phyloP scores from a whole-genome alignment of 768 basidiomycete species.

The Leccinum boreale region DNA sequence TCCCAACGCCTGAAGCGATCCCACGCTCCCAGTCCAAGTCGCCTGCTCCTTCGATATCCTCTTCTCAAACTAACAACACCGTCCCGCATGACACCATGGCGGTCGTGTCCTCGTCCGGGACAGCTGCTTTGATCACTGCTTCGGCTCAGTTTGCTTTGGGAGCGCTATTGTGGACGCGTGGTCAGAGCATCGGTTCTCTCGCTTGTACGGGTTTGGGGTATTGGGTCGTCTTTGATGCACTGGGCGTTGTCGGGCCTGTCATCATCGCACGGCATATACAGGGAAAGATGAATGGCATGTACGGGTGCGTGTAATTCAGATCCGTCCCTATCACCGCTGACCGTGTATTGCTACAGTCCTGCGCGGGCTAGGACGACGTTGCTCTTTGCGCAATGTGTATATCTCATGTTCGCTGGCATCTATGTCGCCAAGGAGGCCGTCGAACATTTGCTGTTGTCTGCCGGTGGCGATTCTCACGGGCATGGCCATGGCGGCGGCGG shows the following conservation, averaged over 20 bases:
- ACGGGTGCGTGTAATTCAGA: slow-evolving; percentile 54
- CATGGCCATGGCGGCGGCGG: slow-evolving; percentile 59
- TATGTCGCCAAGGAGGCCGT: slow-evolving; percentile 98
- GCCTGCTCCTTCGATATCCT: slow-evolving; percentile 11
- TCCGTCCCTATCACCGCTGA: slow-evolving; percentile 14
- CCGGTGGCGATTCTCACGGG: slow-evolving; percentile 72
- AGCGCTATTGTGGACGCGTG: slow-evolving; percentile 80
- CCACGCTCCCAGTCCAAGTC: slow-evolving; percentile 25
- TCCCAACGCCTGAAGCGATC: slow-evolving; percentile 8
- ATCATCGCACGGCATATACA: slow-evolving; percentile 37
- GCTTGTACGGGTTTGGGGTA: slow-evolving; percentile 91
- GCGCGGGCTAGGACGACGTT: slow-evolving; percentile 66
- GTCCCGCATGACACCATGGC: not conserved
- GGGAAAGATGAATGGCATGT: slow-evolving; percentile 37
- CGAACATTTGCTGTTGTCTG: slow-evolving; percentile 82
- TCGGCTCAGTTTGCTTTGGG: slow-evolving; percentile 60
- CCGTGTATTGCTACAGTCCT: slow-evolving; percentile 38
- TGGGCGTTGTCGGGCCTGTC: slow-evolving; percentile 59
- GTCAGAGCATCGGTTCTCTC: slow-evolving; percentile 85
- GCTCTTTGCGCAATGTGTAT: slow-evolving; percentile 88
- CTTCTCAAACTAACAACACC: slow-evolving; percentile 3
- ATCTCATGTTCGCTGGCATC: slow-evolving; percentile 89
- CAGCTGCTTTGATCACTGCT: slow-evolving; percentile 20
- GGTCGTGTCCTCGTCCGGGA: slow-evolving; percentile 22
- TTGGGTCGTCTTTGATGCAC: slow-evolving; percentile 92